phyloP scores from a whole-genome alignment of 1,284 basidiomycete genomes.

The Fistulina hepatica region DNA sequence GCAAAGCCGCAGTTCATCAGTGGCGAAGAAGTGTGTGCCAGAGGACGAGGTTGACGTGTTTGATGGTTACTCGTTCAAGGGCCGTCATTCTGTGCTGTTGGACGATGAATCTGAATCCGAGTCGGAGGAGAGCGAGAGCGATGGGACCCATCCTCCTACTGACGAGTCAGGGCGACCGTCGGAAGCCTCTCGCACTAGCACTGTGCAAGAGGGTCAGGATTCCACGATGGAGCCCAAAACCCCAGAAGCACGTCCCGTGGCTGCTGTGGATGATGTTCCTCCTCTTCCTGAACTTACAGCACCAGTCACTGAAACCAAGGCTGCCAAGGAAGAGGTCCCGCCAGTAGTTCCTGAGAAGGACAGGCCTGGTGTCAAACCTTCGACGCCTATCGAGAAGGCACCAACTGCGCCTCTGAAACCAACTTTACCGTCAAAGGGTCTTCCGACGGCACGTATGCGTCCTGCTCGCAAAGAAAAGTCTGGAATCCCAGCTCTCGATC shows the following conservation, averaged over 20 bases:
- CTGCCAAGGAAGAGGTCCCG: constrained; percentile 14
- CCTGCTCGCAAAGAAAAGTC: constrained; percentile 56
- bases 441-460: constrained; percentile 19
- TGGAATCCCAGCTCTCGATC: constrained; percentile 65
- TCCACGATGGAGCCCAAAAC: constrained; percentile 66
- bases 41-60: constrained; percentile 63
- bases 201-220: constrained; percentile 8
- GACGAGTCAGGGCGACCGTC: no score
- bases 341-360: constrained; percentile 18
- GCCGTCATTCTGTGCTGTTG: constrained; percentile 64
- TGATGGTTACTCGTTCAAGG: constrained; percentile 85
- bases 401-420: constrained; percentile 12
- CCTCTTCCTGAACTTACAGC: constrained; percentile 9
- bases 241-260: constrained; percentile 51
- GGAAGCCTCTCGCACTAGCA: constrained; percentile 14
- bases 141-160: no score
- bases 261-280: constrained; percentile 28
- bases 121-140: constrained; percentile 25
- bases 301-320: constrained; percentile 4
- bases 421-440: constrained; percentile 12
- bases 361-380: constrained; percentile 12
- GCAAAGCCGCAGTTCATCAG: constrained; percentile 61
- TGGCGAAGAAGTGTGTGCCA: constrained; percentile 19
- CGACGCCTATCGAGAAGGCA: constrained; percentile 6
- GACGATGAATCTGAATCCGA: constrained; percentile 55